Evolutionary conservation across 163 green algal genomes (phyloP).

Genomic region (Coccomyxa subellipsoidea): DNA sequence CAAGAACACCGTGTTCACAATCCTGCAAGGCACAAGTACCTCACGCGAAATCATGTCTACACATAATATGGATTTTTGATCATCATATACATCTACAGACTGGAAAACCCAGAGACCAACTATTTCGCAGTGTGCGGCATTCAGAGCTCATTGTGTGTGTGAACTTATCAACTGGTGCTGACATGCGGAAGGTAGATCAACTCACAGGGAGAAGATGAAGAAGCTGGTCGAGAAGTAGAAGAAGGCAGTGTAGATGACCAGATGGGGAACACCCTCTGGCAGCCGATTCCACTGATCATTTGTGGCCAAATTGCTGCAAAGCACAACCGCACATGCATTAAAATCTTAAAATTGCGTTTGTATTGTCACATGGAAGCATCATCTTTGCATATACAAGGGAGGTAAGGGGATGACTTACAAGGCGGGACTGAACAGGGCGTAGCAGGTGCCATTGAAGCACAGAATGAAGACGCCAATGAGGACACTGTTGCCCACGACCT

Average conservation of each 20-base stretch:
- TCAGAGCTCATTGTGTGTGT: too few species aligned
- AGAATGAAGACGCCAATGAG: conserved; percentile 17
- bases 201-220: neutral
- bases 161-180: too few species aligned
- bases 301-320: neutral
- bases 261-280: conserved; percentile 11
- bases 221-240: conserved; percentile 33
- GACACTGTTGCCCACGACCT: conserved; percentile 10
- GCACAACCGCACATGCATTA: neutral
- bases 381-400: too few species aligned
- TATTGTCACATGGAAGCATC: too few species aligned
- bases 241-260: conserved; percentile 39
- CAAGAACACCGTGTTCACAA: conserved; percentile 28
- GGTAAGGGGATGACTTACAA: neutral
- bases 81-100: neutral
- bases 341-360: neutral
- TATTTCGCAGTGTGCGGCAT: too few species aligned
- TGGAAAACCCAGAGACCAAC: too few species aligned
- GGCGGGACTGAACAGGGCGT: conserved; percentile 32
- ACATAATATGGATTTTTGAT: too few species aligned
- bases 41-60: neutral
- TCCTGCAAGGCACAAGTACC: neutral
- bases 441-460: conserved; percentile 22
- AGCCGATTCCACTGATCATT: conserved; percentile 33
- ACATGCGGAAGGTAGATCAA: neutral